Evolutionary conservation across 2,329 filamentous ascomycete genomes (phyloP), one percentile per base, ranked within the genome.

Genomic region (Colletotrichum sp.): DNA sequence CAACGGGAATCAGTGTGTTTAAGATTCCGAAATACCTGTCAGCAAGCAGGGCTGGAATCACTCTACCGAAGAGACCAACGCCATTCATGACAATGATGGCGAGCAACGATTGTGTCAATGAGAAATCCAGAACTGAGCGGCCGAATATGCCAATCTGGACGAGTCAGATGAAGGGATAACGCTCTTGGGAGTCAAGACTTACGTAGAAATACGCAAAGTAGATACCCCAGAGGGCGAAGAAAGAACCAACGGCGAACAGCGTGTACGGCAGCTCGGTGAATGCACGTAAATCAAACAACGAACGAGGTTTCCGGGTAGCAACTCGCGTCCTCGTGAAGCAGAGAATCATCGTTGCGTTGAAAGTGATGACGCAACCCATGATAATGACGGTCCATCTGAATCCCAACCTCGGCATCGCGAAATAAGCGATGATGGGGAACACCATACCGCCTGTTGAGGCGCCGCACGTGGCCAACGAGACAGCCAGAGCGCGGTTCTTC

Each of bases 201-300:
- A 44, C 39, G 18, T 44, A 44, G 18, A 44, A 44, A 0, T n/a
- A 44, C 2, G 39, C 39, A 44, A 44, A 44, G 1, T 44, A 44
- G 0, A 44, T 44, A 3, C 39, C 39, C 39, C 39, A 44, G 0
- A 44, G 39, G 1, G 39, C 39, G 12, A 44, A n/a, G 18, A 44
- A 44, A 0, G 39, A 44, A 0, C 39, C 39, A 10, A 44, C 1
- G 0, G 39, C 39, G 3, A 44, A 44, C 39, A 44, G 0, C 2
- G 18, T n/a, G 5, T 44, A 44, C 18, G 39, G 39, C 1, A 44
- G 39, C 39, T 44, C 39, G 0, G 39, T n/a, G 1, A 44, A 44
- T 4, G 39, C 18, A 44, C 39, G 39, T 0, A 44, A n/a, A 18
- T 44, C 39, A 44, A 44, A 44, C 3, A 44, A 10, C 39, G 39